Conservation (phyloP, 2,329 filamentous ascomycete genomes). For the Chaetomium olivaceum region DNA sequence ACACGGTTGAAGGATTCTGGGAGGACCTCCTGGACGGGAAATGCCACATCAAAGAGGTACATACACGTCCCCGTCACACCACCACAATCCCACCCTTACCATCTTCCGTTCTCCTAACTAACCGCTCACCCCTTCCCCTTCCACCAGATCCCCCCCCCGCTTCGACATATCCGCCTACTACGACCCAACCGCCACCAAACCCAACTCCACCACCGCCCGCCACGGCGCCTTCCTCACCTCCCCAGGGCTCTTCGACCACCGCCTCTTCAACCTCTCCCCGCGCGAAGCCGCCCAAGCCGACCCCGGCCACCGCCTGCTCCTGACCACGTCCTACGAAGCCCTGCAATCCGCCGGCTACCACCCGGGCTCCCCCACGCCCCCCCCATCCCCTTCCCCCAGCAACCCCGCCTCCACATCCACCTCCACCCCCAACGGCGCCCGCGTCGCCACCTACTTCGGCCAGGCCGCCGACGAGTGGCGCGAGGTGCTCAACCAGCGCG, state of each 20-base stretch:
- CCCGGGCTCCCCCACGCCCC: neutral
- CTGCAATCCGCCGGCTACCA: slow-evolving; percentile 1
- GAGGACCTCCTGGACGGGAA: neutral
- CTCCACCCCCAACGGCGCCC: neutral
- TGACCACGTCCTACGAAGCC: slow-evolving; percentile 3
- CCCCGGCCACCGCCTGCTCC: neutral
- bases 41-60: slow-evolving; percentile 6
- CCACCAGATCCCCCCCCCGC: neutral
- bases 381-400: too few relatives aligned
- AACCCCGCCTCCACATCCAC: too few relatives aligned
- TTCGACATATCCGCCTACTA: slow-evolving; percentile 2
- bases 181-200: neutral
- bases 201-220: slow-evolving; percentile 4
- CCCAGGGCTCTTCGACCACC: slow-evolving; percentile 1
- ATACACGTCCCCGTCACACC: neutral
- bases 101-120: neutral
- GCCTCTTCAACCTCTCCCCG: slow-evolving; percentile 7
- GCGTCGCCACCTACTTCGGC: neutral
- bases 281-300: slow-evolving; percentile 6
- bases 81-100: neutral
- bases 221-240: slow-evolving; percentile 2
- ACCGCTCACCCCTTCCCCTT: neutral
- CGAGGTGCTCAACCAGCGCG: neutral
- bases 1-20: slow-evolving; percentile 3
- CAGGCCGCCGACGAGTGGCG: slow-evolving; percentile 1